Base-by-base conservation (phyloP, 2,329 filamentous ascomycete species). In the Fusarium circinatum region DNA sequence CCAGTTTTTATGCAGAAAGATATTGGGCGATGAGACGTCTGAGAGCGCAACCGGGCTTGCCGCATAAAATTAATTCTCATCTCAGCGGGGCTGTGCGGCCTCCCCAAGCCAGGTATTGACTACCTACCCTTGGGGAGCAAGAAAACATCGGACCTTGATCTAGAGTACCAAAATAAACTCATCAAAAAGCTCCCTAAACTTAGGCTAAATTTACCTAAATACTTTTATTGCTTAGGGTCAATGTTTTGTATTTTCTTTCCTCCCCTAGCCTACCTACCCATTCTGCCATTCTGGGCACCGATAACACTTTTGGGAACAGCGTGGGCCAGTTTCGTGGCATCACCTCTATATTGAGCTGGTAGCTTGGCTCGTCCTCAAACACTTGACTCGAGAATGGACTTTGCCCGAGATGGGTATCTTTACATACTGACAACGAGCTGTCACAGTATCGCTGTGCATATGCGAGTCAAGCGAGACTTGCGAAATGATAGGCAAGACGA, bases 31-130 rank as follows among this genome's bases (percentile, higher is more conserved):
- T 69, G 59, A 67, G 63, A 73, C 56, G 68, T 71, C 68, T 67
- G 51, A 68, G 69, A 64, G 59, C 42, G 42, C 51, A 65, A 68
- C 65, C 75, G 76, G 71, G 75, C 55, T 78, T 76, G 65, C 75
- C 76, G 78, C 78, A 79, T 79, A 78, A 79, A 78, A 78, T 71
- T 68, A 74, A 68, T 73, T 59, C 65, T 74, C 52, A 51, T 28
- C 42, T 34, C 13, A 17, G 42, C 54, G 69, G 68, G 63, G 55
- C 67, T 58, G 55, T 75, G 61, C 41, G 51, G 18, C 67, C 36
- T 62, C 51, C 36, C 22, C 41, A 36, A 68, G 69, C 65, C 67
- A 30, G 39, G 47, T 49, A 49, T 32, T 22, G 47, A n/a, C 45
- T 65, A 32, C 30, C 30, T 30, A 30, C 11, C 30, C 28, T 30